These are phyloP conservation scores for Teunomyces panamensis DNA, from an alignment of 805 yeast genomes.

Conservation along the genomic window DNA sequence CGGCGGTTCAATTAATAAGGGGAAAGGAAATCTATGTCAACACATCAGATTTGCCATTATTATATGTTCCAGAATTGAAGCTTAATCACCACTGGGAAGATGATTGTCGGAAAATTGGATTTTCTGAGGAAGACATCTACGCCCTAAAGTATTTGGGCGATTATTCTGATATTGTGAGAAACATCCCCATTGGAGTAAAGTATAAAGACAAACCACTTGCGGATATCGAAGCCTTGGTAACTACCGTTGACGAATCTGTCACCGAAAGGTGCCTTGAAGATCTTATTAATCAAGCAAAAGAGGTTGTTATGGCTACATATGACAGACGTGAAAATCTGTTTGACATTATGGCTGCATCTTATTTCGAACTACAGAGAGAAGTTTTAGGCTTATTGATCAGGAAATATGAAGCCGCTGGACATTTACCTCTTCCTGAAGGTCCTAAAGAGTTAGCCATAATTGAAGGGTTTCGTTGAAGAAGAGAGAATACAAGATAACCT, in stretches of 20 bases:
- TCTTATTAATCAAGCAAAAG: not conserved
- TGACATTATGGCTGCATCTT: not conserved
- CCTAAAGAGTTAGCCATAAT: not conserved
- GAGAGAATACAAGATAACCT: too few relatives aligned
- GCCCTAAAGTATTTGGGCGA: not conserved
- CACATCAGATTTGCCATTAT: constrained; percentile 15
- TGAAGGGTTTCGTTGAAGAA: not conserved
- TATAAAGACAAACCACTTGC: constrained; percentile 1
- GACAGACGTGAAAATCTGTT: not conserved
- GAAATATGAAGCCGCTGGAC: not conserved
- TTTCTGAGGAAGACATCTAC: not conserved
- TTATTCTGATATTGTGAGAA: not conserved
- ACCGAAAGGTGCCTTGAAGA: not conserved
- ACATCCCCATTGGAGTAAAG: not conserved
- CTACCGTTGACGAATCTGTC: not conserved
- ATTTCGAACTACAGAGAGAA: not conserved
- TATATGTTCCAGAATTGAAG: constrained; percentile 10
- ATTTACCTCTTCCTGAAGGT: constrained; percentile 1
- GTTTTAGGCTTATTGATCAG: not conserved
- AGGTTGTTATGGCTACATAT: not conserved
- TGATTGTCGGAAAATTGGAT: not conserved
- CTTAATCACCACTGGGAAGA: constrained; percentile 18
- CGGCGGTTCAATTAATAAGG: constrained; percentile 22
- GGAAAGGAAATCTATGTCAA: constrained; percentile 15
- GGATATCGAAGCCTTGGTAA: not conserved